Evolutionary conservation across 441 rosid genomes (phyloP).

Genomic region (Brassica balearica): DNA sequence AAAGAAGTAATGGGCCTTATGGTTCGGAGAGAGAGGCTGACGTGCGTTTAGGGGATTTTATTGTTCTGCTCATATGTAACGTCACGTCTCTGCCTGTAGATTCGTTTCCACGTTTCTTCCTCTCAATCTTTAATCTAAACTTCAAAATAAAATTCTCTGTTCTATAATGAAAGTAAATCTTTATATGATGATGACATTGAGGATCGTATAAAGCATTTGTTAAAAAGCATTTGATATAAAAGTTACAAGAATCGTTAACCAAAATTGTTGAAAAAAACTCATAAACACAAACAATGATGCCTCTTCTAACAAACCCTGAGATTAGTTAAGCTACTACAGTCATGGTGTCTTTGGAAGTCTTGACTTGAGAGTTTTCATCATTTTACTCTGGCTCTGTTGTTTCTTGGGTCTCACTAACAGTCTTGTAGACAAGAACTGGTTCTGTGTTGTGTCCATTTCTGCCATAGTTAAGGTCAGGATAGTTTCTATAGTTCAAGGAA

Average conservation of each 20-base stretch:
- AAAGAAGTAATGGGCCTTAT: constrained; percentile 32
- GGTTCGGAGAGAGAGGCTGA: constrained; percentile 42
- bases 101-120: constrained; percentile 46
- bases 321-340: neutral
- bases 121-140: constrained; percentile 6
- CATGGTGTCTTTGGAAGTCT: neutral
- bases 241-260: constrained; percentile 1
- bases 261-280: neutral
- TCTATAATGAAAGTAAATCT: constrained; percentile 1
- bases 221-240: neutral
- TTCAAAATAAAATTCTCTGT: constrained; percentile 8
- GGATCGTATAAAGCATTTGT: neutral
- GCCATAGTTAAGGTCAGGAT: constrained; percentile 62
- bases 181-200: neutral
- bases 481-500: constrained; percentile 85
- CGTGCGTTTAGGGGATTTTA: constrained; percentile 44
- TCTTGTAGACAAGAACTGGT: constrained; percentile 5
- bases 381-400: constrained; percentile 7
- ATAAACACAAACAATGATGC: neutral
- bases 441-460: constrained; percentile 7
- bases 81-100: constrained; percentile 47
- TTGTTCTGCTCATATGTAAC: constrained; percentile 47
- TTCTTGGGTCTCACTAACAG: neutral
- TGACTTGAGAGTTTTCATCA: neutral
- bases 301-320: constrained; percentile 8